Percentiles rank a stretch among this genome's conserved stretches.
These are phyloP conservation scores for Nidularia pulvinata DNA, from an alignment of 768 basidiomycete species.

Conservation along the genomic window DNA sequence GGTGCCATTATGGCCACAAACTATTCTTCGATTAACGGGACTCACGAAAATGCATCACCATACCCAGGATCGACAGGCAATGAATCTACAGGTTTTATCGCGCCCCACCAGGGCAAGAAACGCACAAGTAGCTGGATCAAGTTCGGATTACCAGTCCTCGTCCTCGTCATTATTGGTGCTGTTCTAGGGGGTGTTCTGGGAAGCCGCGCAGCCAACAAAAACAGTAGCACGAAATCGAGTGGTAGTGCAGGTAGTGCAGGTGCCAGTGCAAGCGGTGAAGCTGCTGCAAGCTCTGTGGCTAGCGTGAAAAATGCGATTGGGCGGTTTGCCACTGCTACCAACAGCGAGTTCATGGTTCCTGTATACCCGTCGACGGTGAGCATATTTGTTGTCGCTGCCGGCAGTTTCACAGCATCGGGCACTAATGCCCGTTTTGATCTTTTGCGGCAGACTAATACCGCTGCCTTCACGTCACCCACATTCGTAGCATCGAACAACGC, in stretches of 20 bases:
- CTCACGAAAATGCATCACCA: constrained; percentile 31
- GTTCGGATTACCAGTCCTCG: constrained; percentile 64
- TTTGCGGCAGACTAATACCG: constrained; percentile 64
- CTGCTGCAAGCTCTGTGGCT: constrained; percentile 53
- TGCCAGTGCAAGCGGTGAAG: constrained; percentile 27
- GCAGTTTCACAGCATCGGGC: background rate
- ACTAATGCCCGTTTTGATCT: background rate
- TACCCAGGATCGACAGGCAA: constrained; percentile 58
- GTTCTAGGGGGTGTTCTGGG: constrained; percentile 84
- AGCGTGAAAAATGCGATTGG: constrained; percentile 63
- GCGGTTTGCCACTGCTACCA: constrained; percentile 75
- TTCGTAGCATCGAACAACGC: constrained; percentile 57
- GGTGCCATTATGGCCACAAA: constrained; percentile 28
- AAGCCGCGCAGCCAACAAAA: constrained; percentile 48
- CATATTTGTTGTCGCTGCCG: constrained; percentile 12
- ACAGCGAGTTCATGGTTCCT: constrained; percentile 79
- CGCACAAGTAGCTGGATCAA: constrained; percentile 72
- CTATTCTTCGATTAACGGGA: constrained; percentile 21
- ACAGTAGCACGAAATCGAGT: constrained; percentile 31
- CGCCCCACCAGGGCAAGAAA: constrained; percentile 51
- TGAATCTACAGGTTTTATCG: constrained; percentile 69
- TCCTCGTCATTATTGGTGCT: constrained; percentile 65
- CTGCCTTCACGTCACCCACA: constrained; percentile 69
- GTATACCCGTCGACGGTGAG: constrained; percentile 88
- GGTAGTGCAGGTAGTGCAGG: constrained; percentile 38